Conservation (phyloP, 352 stramenopile species). For the Globisporangium irregulare region DNA sequence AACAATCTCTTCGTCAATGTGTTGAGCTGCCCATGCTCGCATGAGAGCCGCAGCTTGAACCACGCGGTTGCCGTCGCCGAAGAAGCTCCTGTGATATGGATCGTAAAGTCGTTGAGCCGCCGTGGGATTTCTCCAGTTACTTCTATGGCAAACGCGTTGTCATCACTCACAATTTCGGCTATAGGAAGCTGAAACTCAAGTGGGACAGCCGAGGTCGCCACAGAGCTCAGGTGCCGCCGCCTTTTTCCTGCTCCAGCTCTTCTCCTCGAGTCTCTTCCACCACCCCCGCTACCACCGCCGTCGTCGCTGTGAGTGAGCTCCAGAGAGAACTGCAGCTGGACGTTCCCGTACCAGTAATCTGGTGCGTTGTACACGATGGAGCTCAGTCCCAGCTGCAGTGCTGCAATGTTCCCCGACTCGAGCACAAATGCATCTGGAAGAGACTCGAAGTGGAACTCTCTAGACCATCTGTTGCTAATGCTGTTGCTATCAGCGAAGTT, state of each 20-base stretch:
- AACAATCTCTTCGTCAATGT: neutral
- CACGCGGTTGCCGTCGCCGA: neutral
- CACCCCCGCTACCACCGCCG: neutral
- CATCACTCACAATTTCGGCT: neutral
- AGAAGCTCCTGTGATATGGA: constrained; percentile 2
- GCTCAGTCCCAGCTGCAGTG: constrained; percentile 2
- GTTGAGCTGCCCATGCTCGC: constrained; percentile 6
- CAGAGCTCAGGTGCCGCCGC: neutral
- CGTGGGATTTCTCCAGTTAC: constrained; percentile 4
- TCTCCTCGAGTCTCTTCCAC: neutral
- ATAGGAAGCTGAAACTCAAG: neutral
- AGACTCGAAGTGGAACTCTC: neutral
- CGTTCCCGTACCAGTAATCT: constrained; percentile 4
- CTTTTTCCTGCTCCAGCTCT: neutral
- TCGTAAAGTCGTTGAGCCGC: constrained; percentile 2
- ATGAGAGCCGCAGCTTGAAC: constrained; percentile 14
- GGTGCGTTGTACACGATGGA: constrained; percentile 5
- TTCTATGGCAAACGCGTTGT: neutral
- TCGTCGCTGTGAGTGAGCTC: neutral
- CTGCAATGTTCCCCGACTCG: neutral
- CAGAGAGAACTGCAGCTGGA: constrained; percentile 14
- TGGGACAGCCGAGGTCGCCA: neutral
- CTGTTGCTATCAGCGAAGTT: neutral
- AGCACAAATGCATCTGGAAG: constrained; percentile 8
- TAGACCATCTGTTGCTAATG: neutral